Evolutionary conservation across 1,139 yeast genomes (phyloP).

Genomic region (Schwanniomyces etchellsii): DNA sequence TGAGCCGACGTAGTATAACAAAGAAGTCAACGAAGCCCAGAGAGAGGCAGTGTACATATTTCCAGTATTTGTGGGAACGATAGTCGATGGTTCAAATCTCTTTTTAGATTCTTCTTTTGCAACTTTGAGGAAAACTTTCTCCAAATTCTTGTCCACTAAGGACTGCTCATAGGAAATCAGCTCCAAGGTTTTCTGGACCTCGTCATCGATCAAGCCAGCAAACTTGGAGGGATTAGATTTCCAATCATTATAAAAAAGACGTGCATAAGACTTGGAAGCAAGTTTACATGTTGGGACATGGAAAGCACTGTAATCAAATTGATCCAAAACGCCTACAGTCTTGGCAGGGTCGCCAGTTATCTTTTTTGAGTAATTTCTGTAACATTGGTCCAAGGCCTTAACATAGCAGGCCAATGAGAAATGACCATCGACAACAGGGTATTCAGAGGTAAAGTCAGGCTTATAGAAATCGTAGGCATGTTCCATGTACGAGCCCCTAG

Average conservation of each 20-base stretch:
- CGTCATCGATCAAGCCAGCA: constrained; percentile 44
- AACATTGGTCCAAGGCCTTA: constrained; percentile 85
- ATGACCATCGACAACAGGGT: constrained; percentile 98
- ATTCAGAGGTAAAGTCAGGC: constrained; percentile 95
- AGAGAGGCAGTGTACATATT: constrained; percentile 97
- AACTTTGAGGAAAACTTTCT: constrained; percentile 76
- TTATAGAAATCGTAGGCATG: constrained; percentile 97
- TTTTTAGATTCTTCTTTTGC: constrained; percentile 67
- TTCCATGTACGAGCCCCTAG: constrained; percentile 90
- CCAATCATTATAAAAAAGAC: constrained; percentile 87
- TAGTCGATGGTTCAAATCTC: constrained; percentile 76
- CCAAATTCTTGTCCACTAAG: constrained; percentile 72
- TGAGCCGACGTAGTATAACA: constrained; percentile 68
- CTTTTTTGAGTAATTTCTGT: constrained; percentile 76
- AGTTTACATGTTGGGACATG: constrained; percentile 98
- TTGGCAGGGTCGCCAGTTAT: constrained; percentile 51
- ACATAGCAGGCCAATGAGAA: constrained; percentile 92
- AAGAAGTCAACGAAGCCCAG: constrained; percentile 81
- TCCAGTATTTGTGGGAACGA: constrained; percentile 94
- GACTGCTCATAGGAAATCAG: constrained; percentile 70
- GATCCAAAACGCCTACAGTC: constrained; percentile 59
- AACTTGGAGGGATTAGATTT: constrained; percentile 58
- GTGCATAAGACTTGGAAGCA: constrained; percentile 88
- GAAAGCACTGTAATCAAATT: constrained; percentile 93
- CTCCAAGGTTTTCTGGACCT: constrained; percentile 53